Base-by-base conservation (phyloP, 2,329 filamentous ascomycete genomes). In the Clathrospora elynae region DNA sequence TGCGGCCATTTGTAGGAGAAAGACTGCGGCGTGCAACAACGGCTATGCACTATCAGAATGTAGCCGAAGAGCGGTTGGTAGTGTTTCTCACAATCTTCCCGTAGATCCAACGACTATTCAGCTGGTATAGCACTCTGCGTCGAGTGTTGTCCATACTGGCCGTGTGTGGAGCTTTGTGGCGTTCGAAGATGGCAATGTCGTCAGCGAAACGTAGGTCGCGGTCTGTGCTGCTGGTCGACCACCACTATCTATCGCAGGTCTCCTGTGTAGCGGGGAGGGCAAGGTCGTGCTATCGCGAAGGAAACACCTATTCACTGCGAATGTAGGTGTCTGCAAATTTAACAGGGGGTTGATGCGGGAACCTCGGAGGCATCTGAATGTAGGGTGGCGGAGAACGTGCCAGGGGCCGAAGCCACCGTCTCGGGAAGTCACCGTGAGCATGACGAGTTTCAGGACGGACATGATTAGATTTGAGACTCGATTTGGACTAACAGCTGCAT, bases 1-100 rank as follows among this genome's bases (percentile, higher is more conserved):
- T 70, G 95, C 84, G 45, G 84, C 84, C 84, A 97, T 88, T 74
- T 99, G 87, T 73, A 96, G 80, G 30, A 96, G 71, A 70, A 96
- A 87, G 52, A 96, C 81, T 63, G 95, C 77, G 46, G 84, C 78
- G 75, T 97, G 90, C 44, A 97, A 77, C 41, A 97, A 78, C 62
- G 93, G 92, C 93, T 97, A 71, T 54, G 25, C 20, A 41, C 49
- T 35, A 49, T 51, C 45, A 53, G 41, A 31, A 41, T 22, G 20
- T n/a, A 8, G 22, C 31, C 35, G 18, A 9, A 25, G 19, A 35
- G 23, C 3, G 19, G 40, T 26, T 17, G 14, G 23, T 6, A 16
- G 19, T 20, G 34, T 43, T 39, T 48, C 86, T 66, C 78, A 90
- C 87, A 64, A 89, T 75, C 68, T 80, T 81, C 53, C 85, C 86